A percentile compares a stretch with the other conserved stretches of the same genome.
Evolutionary conservation across 1,284 basidiomycete species (phyloP).

Genomic region (Puccinia triticina): DNA sequence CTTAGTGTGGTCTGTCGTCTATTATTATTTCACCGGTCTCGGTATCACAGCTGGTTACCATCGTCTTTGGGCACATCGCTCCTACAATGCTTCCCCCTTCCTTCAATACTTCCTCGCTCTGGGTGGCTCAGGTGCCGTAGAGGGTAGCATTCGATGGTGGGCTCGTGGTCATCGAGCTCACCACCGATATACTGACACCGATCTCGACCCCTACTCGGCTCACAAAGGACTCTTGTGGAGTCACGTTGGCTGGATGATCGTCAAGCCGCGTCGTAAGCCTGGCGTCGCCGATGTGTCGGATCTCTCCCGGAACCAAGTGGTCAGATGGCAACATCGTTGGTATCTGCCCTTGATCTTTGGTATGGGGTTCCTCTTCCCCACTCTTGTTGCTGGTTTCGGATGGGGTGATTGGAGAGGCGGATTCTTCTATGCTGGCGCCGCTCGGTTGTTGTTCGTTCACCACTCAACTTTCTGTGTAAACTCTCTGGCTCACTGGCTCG

Average conservation of each 20-base stretch:
- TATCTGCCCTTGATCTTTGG: conserved; percentile 73
- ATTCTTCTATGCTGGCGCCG: conserved; percentile 80
- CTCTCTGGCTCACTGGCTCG: conserved; percentile 91
- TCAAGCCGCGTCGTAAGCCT: conserved; percentile 83
- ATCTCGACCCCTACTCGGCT: conserved; percentile 90
- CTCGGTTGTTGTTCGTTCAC: conserved; percentile 81
- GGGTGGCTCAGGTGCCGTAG: conserved; percentile 80
- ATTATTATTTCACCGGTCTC: conserved; percentile 80
- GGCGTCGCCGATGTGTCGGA: conserved; percentile 87
- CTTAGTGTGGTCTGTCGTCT: conserved; percentile 62
- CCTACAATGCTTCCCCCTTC: conserved; percentile 81
- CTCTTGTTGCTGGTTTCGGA: conserved; percentile 72
- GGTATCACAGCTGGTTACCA: conserved; percentile 77
- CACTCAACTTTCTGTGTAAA: conserved; percentile 96
- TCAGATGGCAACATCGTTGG: conserved; percentile 83
- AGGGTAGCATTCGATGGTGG: conserved; percentile 95
- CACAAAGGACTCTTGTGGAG: conserved; percentile 75
- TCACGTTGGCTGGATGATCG: conserved; percentile 89
- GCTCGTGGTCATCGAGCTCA: conserved; percentile 89
- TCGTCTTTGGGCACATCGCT: conserved; percentile 86
- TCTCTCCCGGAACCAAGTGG: conserved; percentile 73
- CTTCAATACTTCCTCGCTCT: conserved; percentile 77
- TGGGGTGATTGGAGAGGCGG: conserved; percentile 87
- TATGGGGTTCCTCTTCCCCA: conserved; percentile 76
- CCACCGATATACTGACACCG: conserved; percentile 80